These are phyloP conservation scores for Pholiota adiposa DNA, from an alignment of 1,284 basidiomycete genomes.

Conservation along the genomic window DNA sequence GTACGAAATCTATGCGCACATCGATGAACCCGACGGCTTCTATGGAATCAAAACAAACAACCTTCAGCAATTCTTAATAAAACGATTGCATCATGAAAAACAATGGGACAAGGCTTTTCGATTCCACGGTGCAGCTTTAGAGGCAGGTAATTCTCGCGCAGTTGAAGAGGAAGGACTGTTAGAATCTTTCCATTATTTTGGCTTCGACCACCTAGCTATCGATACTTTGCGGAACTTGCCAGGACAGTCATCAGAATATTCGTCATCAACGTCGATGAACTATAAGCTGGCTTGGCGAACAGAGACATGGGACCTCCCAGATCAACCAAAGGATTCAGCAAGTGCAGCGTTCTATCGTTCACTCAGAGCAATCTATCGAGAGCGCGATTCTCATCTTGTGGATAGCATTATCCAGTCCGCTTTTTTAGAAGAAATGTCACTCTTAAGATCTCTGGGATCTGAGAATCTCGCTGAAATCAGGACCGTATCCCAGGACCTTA, in stretches of 20 bases:
- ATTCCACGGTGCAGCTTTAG: conserved; percentile 85
- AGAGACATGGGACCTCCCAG: conserved; percentile 90
- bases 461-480: conserved; percentile 82
- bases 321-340: conserved; percentile 49
- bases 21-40: conserved; percentile 98
- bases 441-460: conserved; percentile 68
- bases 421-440: conserved; percentile 63
- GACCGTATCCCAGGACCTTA: conserved; percentile 66
- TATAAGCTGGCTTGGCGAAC: conserved; percentile 91
- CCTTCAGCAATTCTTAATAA: conserved; percentile 77
- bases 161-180: conserved; percentile 61
- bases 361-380: conserved; percentile 78
- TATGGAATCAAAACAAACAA: conserved; percentile 89
- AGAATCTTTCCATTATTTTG: conserved; percentile 83
- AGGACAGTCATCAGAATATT: conserved; percentile 33
- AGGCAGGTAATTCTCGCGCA: conserved; percentile 52
- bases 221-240: conserved; percentile 53
- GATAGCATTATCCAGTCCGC: conserved; percentile 53
- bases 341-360: conserved; percentile 78
- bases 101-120: conserved; percentile 92
- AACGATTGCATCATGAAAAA: conserved; percentile 89
- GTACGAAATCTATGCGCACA: conserved; percentile 92
- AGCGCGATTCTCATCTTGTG: conserved; percentile 58
- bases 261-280: conserved; percentile 56
- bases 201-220: conserved; percentile 84